A percentile compares a stretch with the other conserved stretches of the same genome.
phyloP scores from a whole-genome alignment of 2,329 filamentous ascomycete species.

The Penicillium olsonii region DNA sequence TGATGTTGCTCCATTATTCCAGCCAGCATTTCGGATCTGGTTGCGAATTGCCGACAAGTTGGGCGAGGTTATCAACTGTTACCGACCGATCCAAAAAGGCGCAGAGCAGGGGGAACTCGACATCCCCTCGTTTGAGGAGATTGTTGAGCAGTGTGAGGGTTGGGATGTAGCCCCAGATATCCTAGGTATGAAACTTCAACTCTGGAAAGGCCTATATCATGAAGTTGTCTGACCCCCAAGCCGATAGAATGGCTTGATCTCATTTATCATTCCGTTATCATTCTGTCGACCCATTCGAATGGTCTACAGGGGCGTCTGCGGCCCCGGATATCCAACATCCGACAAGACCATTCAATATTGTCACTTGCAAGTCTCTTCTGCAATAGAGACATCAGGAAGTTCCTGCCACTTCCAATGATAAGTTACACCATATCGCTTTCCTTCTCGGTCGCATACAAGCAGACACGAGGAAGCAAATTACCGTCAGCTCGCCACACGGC shows the following conservation, averaged over 20 bases:
- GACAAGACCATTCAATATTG: conserved; percentile 7
- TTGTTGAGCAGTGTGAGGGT: conserved; percentile 3
- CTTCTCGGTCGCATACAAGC: conserved; percentile 20
- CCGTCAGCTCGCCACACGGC: conserved; percentile 11
- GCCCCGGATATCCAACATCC: conserved; percentile 5
- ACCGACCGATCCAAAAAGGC: conserved; percentile 13
- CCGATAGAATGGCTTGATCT: conserved; percentile 13
- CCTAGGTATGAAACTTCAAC: background rate
- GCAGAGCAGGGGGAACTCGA: conserved; percentile 4
- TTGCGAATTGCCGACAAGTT: conserved; percentile 13
- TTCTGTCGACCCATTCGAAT: conserved; percentile 15
- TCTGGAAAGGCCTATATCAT: background rate
- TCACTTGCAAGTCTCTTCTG: conserved; percentile 4
- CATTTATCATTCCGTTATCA: conserved; percentile 15
- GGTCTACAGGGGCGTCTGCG: conserved; percentile 11
- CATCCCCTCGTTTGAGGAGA: conserved; percentile 3
- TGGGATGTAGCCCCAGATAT: background rate
- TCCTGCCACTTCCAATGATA: conserved; percentile 15
- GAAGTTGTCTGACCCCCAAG: background rate
- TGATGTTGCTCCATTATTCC: conserved; percentile 12
- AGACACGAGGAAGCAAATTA: conserved; percentile 13
- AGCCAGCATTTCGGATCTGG: conserved; percentile 15
- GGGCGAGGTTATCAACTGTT: conserved; percentile 9
- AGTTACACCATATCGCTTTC: conserved; percentile 18
- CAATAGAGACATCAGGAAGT: conserved; percentile 3